phyloP scores from a whole-genome alignment of 1,284 basidiomycete genomes.

The Leccinum insigne region DNA sequence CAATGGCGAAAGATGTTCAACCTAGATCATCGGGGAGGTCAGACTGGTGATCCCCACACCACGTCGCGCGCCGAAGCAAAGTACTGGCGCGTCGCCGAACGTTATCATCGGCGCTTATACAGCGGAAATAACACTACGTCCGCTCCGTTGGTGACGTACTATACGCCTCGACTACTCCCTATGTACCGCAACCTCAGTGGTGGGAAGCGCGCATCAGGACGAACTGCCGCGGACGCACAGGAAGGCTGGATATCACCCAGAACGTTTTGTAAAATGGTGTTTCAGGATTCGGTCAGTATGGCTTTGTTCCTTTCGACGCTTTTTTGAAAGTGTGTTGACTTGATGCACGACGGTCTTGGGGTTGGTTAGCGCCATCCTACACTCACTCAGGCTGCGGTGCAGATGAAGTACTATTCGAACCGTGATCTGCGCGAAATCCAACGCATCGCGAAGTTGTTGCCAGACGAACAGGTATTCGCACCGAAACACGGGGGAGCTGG shows the following conservation, averaged over 20 bases:
- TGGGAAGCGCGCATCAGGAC: conserved; percentile 3
- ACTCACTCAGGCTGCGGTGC: conserved; percentile 28
- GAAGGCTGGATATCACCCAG: conserved; percentile 28
- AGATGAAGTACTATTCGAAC: conserved; percentile 36
- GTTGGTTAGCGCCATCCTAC: conserved; percentile 35
- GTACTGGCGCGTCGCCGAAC: conserved; percentile 34
- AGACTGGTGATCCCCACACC: conserved; percentile 17
- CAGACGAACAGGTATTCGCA: conserved; percentile 35
- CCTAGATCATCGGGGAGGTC: neutral
- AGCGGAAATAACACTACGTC: conserved; percentile 12
- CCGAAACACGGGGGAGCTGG: neutral
- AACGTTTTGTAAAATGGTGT: conserved; percentile 42
- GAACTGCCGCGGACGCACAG: neutral
- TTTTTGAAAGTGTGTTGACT: neutral
- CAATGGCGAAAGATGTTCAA: conserved; percentile 11
- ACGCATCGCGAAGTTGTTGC: conserved; percentile 36
- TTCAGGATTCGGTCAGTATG: conserved; percentile 34
- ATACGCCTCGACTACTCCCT: conserved; percentile 31
- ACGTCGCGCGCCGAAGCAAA: conserved; percentile 27
- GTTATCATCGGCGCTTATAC: conserved; percentile 30
- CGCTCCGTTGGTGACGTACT: conserved; percentile 29
- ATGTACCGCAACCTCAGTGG: conserved; percentile 23
- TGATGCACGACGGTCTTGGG: neutral
- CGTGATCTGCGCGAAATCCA: conserved; percentile 40
- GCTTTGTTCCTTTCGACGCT: neutral